Conservation (phyloP, 257 asterid genomes). For the Verbena officinalis region DNA sequence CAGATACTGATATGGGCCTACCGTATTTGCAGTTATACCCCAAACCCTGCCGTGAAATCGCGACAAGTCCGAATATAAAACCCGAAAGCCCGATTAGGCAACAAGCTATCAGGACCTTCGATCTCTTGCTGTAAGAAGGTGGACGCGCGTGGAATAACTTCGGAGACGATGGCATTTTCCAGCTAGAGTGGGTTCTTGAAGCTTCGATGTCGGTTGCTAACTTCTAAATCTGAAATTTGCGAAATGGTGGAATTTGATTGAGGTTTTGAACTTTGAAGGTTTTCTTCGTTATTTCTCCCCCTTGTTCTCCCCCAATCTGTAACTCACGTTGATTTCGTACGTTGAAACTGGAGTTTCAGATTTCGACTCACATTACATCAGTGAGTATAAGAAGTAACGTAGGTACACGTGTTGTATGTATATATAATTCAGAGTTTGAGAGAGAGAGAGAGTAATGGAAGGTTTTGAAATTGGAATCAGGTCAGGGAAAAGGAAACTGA, state of each 20-base stretch:
- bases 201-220: neutral
- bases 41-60: slow-evolving; percentile 46
- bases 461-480: slow-evolving; percentile 13
- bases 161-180: slow-evolving; percentile 82
- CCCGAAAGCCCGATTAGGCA: slow-evolving; percentile 58
- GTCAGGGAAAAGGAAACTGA: too few relatives aligned
- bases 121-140: slow-evolving; percentile 52
- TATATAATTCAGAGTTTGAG: neutral
- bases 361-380: slow-evolving; percentile 6
- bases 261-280: slow-evolving; percentile 31
- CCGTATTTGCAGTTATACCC: slow-evolving; percentile 47
- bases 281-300: neutral
- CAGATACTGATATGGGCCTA: slow-evolving; percentile 72
- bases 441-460: too few relatives aligned
- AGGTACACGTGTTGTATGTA: neutral
- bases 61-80: slow-evolving; percentile 53
- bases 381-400: slow-evolving; percentile 1
- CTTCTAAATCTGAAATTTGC: neutral
- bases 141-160: slow-evolving; percentile 74
- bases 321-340: slow-evolving; percentile 2
- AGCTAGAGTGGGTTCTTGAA: neutral
- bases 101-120: slow-evolving; percentile 48
- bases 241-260: slow-evolving; percentile 7
- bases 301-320: slow-evolving; percentile 29
- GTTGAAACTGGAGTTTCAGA: neutral